Conservation (phyloP, 1,139 yeast genomes). For the Yamadazyma atmosphaerica region DNA sequence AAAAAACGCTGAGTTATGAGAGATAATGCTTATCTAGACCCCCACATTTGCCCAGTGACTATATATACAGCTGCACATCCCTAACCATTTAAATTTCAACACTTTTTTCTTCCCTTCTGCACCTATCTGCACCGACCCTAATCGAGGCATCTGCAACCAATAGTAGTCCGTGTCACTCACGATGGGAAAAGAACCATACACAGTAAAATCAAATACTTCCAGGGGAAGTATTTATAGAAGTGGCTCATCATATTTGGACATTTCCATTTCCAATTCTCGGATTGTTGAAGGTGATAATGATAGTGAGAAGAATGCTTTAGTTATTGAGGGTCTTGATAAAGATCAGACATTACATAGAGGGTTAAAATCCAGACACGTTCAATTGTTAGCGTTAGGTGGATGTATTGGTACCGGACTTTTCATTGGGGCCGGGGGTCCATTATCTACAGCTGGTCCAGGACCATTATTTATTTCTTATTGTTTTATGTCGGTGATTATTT, state of each 20-base stretch:
- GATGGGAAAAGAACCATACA: slow-evolving; percentile 13
- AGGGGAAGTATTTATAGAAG: slow-evolving; percentile 19
- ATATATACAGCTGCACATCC: not conserved
- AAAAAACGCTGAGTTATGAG: too few relatives aligned
- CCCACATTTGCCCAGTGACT: not conserved
- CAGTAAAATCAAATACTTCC: slow-evolving; percentile 16
- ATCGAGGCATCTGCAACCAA: not conserved
- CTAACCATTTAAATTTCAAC: too few relatives aligned
- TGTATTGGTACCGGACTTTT: slow-evolving; percentile 45
- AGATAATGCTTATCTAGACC: not conserved
- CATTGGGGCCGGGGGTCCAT: slow-evolving; percentile 49
- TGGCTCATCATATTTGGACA: slow-evolving; percentile 25
- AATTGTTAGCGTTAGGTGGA: slow-evolving; percentile 40
- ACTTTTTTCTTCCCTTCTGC: not conserved
- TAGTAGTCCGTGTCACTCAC: not conserved
- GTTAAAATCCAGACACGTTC: slow-evolving; percentile 32
- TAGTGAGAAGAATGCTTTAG: slow-evolving; percentile 5
- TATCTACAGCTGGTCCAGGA: slow-evolving; percentile 52
- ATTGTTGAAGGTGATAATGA: slow-evolving; percentile 31
- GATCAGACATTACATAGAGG: slow-evolving; percentile 15
- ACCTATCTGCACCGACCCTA: not conserved
- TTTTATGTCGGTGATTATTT: slow-evolving; percentile 52
- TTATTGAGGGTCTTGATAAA: slow-evolving; percentile 7
- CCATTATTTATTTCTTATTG: slow-evolving; percentile 47
- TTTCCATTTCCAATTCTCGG: slow-evolving; percentile 35